Evolutionary conservation across 495 filamentous ascomycete species (phyloP), one percentile per base, ranked within the genome.

Genomic region (Aspergillus haitiensis): DNA sequence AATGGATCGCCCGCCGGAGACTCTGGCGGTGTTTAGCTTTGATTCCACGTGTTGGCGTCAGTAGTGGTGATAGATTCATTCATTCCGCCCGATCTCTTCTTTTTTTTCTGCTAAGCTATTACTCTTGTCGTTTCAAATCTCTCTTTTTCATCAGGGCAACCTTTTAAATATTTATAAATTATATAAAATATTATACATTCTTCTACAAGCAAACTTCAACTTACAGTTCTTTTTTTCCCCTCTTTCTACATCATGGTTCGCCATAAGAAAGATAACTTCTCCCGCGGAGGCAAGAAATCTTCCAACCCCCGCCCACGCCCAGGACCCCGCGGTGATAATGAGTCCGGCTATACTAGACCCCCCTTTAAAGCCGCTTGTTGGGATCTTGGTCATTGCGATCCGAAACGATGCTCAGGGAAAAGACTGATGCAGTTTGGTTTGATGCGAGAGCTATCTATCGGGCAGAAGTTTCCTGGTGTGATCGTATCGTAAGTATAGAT

Each of bases 361-460:
- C 70, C 84, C 12, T 96, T 90, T 82, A 92, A 89, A 78, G 95
- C 94, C 47, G 94, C 93, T 37, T 97, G 93, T 70, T 98, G 94
- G 94, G 94, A 98, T 72, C 78, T 98, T 37, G 92, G 91, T 50
- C 94, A 98, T 72, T 98, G 94, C 76, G 94, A 98, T 71, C 92
- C 93, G 7, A 97, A 98, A 72, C 81, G 95, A 65, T 98, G 94
- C 72, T 97, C 93, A 0, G 94, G 94, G 12, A 97, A 98, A 77
- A 84, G 89, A 55, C 81, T 98, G 39, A 95, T 98, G 81, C 84
- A 88, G 64, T 83, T 95, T 33, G 93, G 93, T 1, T 73, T 97
- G 55, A 96, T 98, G 93, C 86, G 94, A 57, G 90, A 96, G 72
- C 85, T 98, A 47, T 85, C 90, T 65, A 82, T 98, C 34, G 94